phyloP scores from a whole-genome alignment of 1,284 basidiomycete species.

The Cutaneotrichosporon cutaneum region DNA sequence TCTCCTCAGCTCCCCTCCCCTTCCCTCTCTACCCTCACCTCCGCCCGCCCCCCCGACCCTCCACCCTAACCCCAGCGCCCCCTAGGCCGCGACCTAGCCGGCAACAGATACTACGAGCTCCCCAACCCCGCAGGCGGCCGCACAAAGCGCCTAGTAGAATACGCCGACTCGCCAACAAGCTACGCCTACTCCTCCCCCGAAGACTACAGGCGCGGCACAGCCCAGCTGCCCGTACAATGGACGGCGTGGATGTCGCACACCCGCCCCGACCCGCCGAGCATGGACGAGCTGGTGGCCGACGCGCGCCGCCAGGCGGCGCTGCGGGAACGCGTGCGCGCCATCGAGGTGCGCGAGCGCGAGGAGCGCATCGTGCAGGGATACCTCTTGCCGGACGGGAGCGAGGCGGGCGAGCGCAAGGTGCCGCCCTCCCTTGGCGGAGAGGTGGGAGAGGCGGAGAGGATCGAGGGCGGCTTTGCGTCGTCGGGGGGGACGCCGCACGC shows the following conservation, averaged over 20 bases:
- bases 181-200: constrained; percentile 1
- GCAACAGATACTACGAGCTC: constrained; percentile 38
- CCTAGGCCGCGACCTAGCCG: constrained; percentile 28
- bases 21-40: background rate
- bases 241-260: constrained; percentile 41
- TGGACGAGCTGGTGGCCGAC: constrained; percentile 41
- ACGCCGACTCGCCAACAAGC: constrained; percentile 26
- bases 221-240: constrained; percentile 44
- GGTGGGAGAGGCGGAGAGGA: background rate
- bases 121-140: constrained; percentile 32
- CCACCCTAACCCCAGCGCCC: constrained; percentile 13
- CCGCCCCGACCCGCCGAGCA: constrained; percentile 36
- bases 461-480: background rate
- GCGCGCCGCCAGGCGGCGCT: constrained; percentile 30
- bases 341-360: constrained; percentile 41
- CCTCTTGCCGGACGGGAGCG: constrained; percentile 31
- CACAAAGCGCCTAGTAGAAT: constrained; percentile 36
- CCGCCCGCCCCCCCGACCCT: background rate
- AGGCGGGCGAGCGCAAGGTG: constrained; percentile 7
- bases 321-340: constrained; percentile 31
- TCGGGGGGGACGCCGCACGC: constrained; percentile 1
- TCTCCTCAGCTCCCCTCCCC: background rate
- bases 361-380: constrained; percentile 50
- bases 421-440: background rate
- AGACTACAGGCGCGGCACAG: constrained; percentile 35